A percentile compares a stretch with the other conserved stretches of the same genome.
phyloP scores from a whole-genome alignment of 495 filamentous ascomycete species.

The Penicillium coprophilum region DNA sequence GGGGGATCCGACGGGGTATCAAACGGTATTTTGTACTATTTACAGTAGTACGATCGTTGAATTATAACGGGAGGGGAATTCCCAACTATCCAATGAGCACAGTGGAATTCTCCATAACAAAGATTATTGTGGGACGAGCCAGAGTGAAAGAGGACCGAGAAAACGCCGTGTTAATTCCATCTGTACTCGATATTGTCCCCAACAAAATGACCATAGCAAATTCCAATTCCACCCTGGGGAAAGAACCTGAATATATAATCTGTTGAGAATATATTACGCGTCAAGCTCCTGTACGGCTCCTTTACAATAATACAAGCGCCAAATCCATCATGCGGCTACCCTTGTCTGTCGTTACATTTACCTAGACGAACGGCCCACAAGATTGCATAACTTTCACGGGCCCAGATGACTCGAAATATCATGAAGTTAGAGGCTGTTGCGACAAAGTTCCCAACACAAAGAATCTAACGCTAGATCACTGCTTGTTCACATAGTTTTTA shows the following conservation, averaged over 20 bases:
- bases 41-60: not conserved
- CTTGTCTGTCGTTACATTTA: conserved; percentile 18
- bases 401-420: conserved; percentile 16
- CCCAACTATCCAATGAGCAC: not conserved
- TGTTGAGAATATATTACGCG: conserved; percentile 4
- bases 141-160: conserved; percentile 17
- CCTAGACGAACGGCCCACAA: conserved; percentile 11
- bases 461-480: conserved; percentile 22
- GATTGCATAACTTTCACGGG: conserved; percentile 19
- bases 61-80: not conserved
- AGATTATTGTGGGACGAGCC: not conserved
- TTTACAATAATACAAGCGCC: conserved; percentile 16
- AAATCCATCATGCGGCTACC: conserved; percentile 18
- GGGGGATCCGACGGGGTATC: conserved; percentile 5
- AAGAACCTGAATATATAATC: not conserved
- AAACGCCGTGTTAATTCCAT: conserved; percentile 25
- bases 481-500: conserved; percentile 20
- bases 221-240: not conserved
- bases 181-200: not conserved
- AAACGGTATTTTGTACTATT: not conserved
- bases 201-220: not conserved
- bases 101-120: not conserved
- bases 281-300: conserved; percentile 10
- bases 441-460: conserved; percentile 19
- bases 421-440: conserved; percentile 22